These are phyloP conservation scores for Suhomyces chickasaworum DNA, from an alignment of 1,139 yeast species.

Conservation along the genomic window DNA sequence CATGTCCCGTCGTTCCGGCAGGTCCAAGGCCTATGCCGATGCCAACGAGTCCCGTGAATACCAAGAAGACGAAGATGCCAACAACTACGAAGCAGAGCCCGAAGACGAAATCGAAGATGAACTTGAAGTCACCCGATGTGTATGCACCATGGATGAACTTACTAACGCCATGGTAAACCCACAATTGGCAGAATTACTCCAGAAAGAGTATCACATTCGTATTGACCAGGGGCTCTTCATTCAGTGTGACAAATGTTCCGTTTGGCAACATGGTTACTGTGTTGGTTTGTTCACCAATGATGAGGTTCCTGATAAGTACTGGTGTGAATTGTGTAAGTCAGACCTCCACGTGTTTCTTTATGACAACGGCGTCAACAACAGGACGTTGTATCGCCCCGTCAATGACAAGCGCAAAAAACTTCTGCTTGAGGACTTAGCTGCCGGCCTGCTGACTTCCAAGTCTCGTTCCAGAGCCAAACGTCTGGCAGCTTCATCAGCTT, in stretches of 20 bases:
- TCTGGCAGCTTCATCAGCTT: slow-evolving; percentile 15
- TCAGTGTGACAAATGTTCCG: slow-evolving; percentile 90
- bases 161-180: slow-evolving; percentile 37
- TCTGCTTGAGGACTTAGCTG: slow-evolving; percentile 26
- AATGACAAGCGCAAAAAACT: slow-evolving; percentile 50
- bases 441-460: slow-evolving; percentile 19
- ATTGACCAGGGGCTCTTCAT: slow-evolving; percentile 79
- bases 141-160: slow-evolving; percentile 79
- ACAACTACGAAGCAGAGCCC: slow-evolving; percentile 27
- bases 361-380: slow-evolving; percentile 32
- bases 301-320: slow-evolving; percentile 86
- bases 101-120: slow-evolving; percentile 43
- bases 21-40: slow-evolving; percentile 24
- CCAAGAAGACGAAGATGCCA: slow-evolving; percentile 25
- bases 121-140: slow-evolving; percentile 84
- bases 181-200: slow-evolving; percentile 48
- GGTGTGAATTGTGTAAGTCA: slow-evolving; percentile 91
- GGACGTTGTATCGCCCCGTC: slow-evolving; percentile 53
- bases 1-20: slow-evolving; percentile 37
- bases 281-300: slow-evolving; percentile 77
- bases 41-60: slow-evolving; percentile 17
- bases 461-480: slow-evolving; percentile 19
- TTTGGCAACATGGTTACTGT: slow-evolving; percentile 98
- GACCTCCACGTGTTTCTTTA: slow-evolving; percentile 63
- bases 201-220: slow-evolving; percentile 57